Evolutionary conservation across 1,284 basidiomycete species (phyloP).

Genomic region (Grifola frondosa): DNA sequence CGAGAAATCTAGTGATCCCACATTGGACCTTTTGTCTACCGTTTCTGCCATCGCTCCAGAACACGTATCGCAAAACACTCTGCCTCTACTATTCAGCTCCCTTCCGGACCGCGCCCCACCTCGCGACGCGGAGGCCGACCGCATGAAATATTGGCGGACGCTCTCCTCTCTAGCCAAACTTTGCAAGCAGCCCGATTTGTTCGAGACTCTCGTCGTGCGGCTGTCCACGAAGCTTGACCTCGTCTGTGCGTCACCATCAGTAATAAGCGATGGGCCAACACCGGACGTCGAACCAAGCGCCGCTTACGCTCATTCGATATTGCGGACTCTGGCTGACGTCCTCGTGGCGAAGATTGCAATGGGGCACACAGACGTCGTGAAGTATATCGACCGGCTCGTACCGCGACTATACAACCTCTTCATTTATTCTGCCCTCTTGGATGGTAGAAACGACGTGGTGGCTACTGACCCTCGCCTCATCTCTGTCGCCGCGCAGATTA

Average conservation of each 20-base stretch:
- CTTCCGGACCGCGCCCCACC: conserved; percentile 70
- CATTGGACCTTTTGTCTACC: conserved; percentile 66
- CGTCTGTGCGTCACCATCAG: conserved; percentile 39
- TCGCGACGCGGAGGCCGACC: conserved; percentile 52
- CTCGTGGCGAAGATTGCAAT: conserved; percentile 64
- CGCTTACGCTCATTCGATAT: conserved; percentile 83
- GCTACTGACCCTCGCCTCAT: conserved; percentile 69
- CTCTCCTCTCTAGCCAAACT: conserved; percentile 75
- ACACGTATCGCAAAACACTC: conserved; percentile 74
- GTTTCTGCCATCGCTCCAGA: conserved; percentile 64
- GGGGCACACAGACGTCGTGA: conserved; percentile 69
- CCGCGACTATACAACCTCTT: conserved; percentile 73
- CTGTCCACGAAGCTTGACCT: conserved; percentile 81
- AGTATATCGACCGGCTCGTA: conserved; percentile 76
- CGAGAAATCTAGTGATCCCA: conserved; percentile 55
- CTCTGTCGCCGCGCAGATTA: conserved; percentile 59
- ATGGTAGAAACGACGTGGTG: conserved; percentile 36
- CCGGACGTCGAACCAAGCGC: conserved; percentile 54
- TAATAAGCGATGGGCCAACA: conserved; percentile 8
- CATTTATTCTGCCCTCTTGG: conserved; percentile 51
- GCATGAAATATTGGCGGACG: conserved; percentile 66
- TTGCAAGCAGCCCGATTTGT: conserved; percentile 76
- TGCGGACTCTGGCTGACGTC: conserved; percentile 66
- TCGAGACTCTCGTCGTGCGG: conserved; percentile 82
- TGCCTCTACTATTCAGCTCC: conserved; percentile 76